Conservation (phyloP, 108 stramenopile genomes). For the Pseudonitzschia multiseries region DNA sequence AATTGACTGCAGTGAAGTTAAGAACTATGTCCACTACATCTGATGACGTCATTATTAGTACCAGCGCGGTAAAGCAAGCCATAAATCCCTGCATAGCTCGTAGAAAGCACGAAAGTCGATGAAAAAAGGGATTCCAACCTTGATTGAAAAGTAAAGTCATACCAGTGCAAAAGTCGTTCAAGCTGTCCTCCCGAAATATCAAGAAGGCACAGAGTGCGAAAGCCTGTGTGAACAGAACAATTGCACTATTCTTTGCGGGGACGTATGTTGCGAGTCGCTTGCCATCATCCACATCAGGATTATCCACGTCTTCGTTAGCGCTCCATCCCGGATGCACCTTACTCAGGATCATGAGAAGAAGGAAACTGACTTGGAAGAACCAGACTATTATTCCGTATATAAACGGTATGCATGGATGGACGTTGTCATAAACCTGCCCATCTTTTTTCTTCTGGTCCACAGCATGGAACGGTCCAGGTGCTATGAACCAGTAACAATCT, state of each 20-base stretch:
- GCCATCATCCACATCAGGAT: background rate
- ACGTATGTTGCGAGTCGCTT: background rate
- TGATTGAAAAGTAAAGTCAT: background rate
- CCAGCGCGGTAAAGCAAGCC: background rate
- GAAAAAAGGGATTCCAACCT: background rate
- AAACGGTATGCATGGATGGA: background rate
- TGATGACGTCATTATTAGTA: background rate
- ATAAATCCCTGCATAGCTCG: background rate
- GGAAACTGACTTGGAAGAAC: background rate
- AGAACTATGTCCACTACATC: background rate
- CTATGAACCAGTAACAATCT: too few species aligned
- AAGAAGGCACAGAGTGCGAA: background rate
- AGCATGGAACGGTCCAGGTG: too few species aligned
- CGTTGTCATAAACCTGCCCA: too few species aligned
- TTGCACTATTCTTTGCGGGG: background rate
- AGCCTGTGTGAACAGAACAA: slow-evolving; percentile 1
- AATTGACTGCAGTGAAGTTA: background rate
- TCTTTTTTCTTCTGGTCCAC: too few species aligned
- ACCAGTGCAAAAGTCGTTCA: background rate
- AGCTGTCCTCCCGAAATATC: background rate
- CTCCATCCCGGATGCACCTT: background rate
- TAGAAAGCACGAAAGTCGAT: background rate
- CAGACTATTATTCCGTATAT: background rate
- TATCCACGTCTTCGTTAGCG: background rate
- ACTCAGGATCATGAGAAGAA: background rate